Evolutionary conservation across 2,329 filamentous ascomycete genomes (phyloP).

Genomic region (Coleophoma crateriformis): DNA sequence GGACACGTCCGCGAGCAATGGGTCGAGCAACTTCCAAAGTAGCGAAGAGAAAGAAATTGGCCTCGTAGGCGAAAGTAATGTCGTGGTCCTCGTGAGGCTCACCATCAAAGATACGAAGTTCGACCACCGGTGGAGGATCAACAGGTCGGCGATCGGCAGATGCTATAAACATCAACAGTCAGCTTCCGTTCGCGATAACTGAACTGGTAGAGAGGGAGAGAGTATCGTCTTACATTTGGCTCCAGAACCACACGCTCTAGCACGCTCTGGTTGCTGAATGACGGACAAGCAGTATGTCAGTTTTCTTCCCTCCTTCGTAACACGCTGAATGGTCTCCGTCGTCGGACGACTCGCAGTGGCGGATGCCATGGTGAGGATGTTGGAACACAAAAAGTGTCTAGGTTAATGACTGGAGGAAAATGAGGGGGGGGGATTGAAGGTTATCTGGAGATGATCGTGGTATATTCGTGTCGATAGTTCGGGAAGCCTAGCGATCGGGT

Average conservation of each 20-base stretch:
- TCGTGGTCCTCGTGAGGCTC: constrained; percentile 42
- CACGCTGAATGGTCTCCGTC: constrained; percentile 18
- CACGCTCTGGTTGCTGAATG: constrained; percentile 90
- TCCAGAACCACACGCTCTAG: constrained; percentile 89
- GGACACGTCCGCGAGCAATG: constrained; percentile 75
- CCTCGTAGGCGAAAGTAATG: constrained; percentile 87
- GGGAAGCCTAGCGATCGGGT: background rate
- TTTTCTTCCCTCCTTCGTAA: constrained; percentile 69
- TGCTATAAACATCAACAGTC: constrained; percentile 37
- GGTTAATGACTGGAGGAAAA: background rate
- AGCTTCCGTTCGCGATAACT: no score
- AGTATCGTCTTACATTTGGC: constrained; percentile 72
- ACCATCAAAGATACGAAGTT: constrained; percentile 80
- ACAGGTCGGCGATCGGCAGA: constrained; percentile 87
- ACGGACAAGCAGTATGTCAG: constrained; percentile 81
- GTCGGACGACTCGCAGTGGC: background rate
- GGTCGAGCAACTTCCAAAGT: constrained; percentile 82
- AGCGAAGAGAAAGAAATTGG: constrained; percentile 95
- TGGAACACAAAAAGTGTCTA: background rate
- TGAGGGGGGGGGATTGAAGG: background rate
- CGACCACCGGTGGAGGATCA: constrained; percentile 90
- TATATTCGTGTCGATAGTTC: background rate
- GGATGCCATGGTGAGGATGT: background rate
- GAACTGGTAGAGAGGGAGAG: background rate
- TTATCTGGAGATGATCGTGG: background rate